Percentiles rank a stretch among this genome's conserved stretches.
phyloP scores from a whole-genome alignment of 2,329 filamentous ascomycete species.

The Penicillium sp. region DNA sequence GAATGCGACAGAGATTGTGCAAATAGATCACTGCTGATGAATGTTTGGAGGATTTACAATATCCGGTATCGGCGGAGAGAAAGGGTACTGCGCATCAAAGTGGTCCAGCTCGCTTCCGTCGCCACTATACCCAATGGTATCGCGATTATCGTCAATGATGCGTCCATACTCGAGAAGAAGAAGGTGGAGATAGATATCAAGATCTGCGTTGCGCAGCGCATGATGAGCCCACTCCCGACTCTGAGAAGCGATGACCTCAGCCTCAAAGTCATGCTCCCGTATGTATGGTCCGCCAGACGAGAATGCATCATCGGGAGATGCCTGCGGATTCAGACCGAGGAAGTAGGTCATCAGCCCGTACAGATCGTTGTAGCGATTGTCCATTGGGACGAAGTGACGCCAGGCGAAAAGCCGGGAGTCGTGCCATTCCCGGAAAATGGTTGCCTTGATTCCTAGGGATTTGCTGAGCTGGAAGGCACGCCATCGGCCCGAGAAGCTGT shows the following conservation, averaged over 20 bases:
- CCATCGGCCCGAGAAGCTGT: slow-evolving; percentile 44
- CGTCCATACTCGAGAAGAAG: slow-evolving; percentile 57
- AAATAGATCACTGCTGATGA: background rate
- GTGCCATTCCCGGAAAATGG: slow-evolving; percentile 57
- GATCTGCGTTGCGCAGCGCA: slow-evolving; percentile 51
- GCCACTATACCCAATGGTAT: slow-evolving; percentile 56
- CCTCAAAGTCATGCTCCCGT: slow-evolving; percentile 33
- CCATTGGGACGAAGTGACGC: slow-evolving; percentile 55
- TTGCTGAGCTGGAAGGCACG: slow-evolving; percentile 49
- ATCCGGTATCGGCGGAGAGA: slow-evolving; percentile 7
- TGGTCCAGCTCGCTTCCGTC: slow-evolving; percentile 26
- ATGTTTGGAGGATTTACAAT: slow-evolving; percentile 1
- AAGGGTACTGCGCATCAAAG: slow-evolving; percentile 17
- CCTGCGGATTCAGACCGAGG: slow-evolving; percentile 38
- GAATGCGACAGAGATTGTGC: slow-evolving; percentile 1
- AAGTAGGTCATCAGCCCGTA: slow-evolving; percentile 54
- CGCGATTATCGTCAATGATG: slow-evolving; percentile 63
- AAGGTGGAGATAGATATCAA: slow-evolving; percentile 57
- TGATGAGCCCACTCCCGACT: slow-evolving; percentile 40
- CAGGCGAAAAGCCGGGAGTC: slow-evolving; percentile 52
- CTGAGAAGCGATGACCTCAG: slow-evolving; percentile 35
- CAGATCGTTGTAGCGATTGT: slow-evolving; percentile 52
- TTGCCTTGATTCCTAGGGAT: slow-evolving; percentile 53
- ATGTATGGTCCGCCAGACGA: slow-evolving; percentile 24
- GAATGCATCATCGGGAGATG: slow-evolving; percentile 3